Percentiles rank a stretch among this genome's conserved stretches.
phyloP scores from a whole-genome alignment of 129 eudicot species.

The Centrapalus pauciflorus region DNA sequence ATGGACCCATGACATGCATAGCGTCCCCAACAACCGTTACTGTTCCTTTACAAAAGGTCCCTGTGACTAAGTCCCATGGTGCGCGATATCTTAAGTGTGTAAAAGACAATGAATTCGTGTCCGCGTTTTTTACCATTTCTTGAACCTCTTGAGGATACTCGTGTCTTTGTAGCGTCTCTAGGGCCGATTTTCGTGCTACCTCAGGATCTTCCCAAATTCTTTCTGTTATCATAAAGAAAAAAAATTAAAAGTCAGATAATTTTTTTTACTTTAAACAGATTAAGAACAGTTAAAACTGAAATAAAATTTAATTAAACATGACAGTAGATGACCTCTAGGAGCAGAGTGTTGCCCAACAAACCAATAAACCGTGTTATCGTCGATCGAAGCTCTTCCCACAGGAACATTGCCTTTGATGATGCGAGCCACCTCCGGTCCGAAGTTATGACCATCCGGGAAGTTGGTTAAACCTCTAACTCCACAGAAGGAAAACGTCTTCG shows the following conservation, averaged over 20 bases:
- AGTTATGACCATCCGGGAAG: conserved; percentile 54
- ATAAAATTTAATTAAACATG: not conserved
- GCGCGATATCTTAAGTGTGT: conserved; percentile 46
- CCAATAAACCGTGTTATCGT: conserved; percentile 53
- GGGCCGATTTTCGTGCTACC: conserved; percentile 21
- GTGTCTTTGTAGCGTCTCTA: conserved; percentile 10
- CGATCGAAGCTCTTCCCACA: conserved; percentile 46
- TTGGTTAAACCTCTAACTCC: conserved; percentile 49
- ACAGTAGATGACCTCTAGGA: conserved; percentile 12
- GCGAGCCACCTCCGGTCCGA: conserved; percentile 32
- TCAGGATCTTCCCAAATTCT: conserved; percentile 32
- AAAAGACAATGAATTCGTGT: conserved; percentile 28
- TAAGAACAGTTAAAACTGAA: not conserved
- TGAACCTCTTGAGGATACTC: conserved; percentile 34
- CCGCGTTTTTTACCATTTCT: conserved; percentile 35
- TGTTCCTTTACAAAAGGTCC: conserved; percentile 39
- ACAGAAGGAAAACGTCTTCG: conserved; percentile 25
- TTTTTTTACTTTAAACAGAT: not conserved
- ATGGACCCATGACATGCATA: conserved; percentile 70
- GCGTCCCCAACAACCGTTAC: conserved; percentile 69
- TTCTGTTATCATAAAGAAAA: not conserved
- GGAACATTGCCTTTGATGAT: conserved; percentile 20
- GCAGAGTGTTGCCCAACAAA: conserved; percentile 23
- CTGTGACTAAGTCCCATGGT: conserved; percentile 58
- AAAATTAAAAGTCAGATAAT: not conserved